Base-by-base conservation (phyloP, 2,329 filamentous ascomycete genomes). In the Cordyceps fumosorosea region DNA sequence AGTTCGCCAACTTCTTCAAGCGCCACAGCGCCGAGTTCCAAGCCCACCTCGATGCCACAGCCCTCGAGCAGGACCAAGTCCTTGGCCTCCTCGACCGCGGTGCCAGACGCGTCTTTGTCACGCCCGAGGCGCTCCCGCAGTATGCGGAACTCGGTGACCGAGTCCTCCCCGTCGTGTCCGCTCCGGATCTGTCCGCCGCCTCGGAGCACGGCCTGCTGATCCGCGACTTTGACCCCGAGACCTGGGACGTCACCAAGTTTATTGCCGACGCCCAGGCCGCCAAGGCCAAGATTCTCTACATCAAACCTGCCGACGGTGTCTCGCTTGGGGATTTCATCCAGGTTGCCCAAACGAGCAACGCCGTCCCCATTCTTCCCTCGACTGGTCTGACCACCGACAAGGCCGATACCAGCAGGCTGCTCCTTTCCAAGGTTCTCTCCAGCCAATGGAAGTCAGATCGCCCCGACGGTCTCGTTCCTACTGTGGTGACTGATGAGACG, bases 401-500 rank as follows among this genome's bases (percentile, higher is more conserved):
- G 68, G 80, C 84, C 50, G 81, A 88, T 56, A 73, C 81, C 12
- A 78, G 80, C 50, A 82, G 78, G 70, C 68, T 76, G 40, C 72
- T 82, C 56, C 77, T 97, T 29, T 87, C 87, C 44, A 86, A 85
- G 69, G 77, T 97, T 34, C 80, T 98, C 64, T 84, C 91, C 56
- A 82, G 85, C 2, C 86, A 87, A 66, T 92, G 92, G 76, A 88
- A 84, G 65, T 91, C 90, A 45, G 95, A 99, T 74, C 84, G 92
- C 65, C 76, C 85, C 4, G 96, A 97, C 71, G 89, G 89, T 10
- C 82, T 99, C 10, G 86, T 96, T 67, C 89, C 95, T 1, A 99
- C 95, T 0, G 84, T 96, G 4, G 95, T 99, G 8, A 92, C 90
- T 1, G 91, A 99, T 72, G 91, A 96, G 79, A 81, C 89, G 55